Percentiles rank a stretch among this genome's conserved stretches.
Conservation (phyloP, 768 basidiomycete species). For the Termitomyces sp. region DNA sequence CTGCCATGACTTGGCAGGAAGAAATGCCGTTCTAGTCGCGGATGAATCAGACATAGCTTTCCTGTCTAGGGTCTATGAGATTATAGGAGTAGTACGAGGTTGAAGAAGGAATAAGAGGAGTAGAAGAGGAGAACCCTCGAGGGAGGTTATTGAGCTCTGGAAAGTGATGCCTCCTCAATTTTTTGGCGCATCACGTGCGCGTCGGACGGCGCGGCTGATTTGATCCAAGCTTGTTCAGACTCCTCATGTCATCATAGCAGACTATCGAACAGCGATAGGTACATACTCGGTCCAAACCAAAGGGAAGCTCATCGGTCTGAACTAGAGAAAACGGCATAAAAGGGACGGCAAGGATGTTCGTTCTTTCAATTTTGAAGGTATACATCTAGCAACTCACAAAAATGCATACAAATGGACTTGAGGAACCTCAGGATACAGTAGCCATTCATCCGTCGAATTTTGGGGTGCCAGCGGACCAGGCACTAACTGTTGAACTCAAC, state of each 20-base stretch:
- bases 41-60: conserved; percentile 19
- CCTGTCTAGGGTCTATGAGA: not conserved
- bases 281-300: not conserved
- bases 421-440: conserved; percentile 69
- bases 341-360: conserved; percentile 31
- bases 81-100: not conserved
- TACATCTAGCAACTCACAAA: not conserved
- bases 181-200: conserved; percentile 12
- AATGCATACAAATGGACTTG: not conserved
- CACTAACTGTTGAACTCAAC: conserved; percentile 83
- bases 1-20: conserved; percentile 76
- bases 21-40: conserved; percentile 27
- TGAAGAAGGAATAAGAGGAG: not conserved
- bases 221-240: not conserved
- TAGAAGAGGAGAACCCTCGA: not conserved
- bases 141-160: not conserved
- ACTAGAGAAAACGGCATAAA: not conserved
- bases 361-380: conserved; percentile 40
- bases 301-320: not conserved
- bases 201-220: not conserved
- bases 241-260: conserved; percentile 9
- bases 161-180: conserved; percentile 3
- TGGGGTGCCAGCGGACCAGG: conserved; percentile 68
- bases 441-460: conserved; percentile 88
- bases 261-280: not conserved